Conservation (phyloP, 2,329 filamentous ascomycete genomes). For the Microdochium bolleyi region DNA sequence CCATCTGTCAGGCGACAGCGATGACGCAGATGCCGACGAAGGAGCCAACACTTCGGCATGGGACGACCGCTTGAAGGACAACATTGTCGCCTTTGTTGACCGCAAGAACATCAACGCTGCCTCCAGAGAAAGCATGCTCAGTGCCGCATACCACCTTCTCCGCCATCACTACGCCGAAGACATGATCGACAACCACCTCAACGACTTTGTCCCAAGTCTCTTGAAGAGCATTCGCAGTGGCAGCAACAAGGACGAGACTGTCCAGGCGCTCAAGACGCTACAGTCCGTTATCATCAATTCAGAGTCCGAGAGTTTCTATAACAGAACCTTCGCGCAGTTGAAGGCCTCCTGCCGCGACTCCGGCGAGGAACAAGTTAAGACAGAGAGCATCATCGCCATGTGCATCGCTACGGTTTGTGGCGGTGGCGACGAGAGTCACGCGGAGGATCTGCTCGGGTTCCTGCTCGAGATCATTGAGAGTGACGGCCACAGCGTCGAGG, state of each 20-base stretch:
- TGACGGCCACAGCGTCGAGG: constrained; percentile 66
- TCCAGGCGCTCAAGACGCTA: constrained; percentile 64
- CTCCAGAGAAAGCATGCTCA: constrained; percentile 58
- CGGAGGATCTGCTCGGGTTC: constrained; percentile 65
- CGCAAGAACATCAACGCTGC: constrained; percentile 72
- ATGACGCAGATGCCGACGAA: constrained; percentile 52
- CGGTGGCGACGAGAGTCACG: constrained; percentile 60
- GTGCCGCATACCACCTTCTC: constrained; percentile 54
- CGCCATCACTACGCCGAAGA: constrained; percentile 61
- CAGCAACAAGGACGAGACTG: constrained; percentile 58
- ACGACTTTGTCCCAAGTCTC: constrained; percentile 57
- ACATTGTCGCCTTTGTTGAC: constrained; percentile 62
- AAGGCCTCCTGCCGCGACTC: constrained; percentile 60
- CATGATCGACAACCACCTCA: constrained; percentile 48
- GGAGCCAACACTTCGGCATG: constrained; percentile 53
- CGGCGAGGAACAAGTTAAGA: constrained; percentile 55
- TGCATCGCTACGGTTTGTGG: constrained; percentile 68
- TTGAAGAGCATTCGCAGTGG: constrained; percentile 64
- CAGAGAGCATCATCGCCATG: constrained; percentile 65
- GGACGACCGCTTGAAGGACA: constrained; percentile 53
- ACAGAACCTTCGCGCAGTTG: constrained; percentile 47
- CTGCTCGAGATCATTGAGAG: constrained; percentile 71
- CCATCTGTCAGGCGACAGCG: neutral
- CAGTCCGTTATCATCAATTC: constrained; percentile 62
- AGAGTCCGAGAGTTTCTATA: constrained; percentile 58